Conservation (phyloP, 495 filamentous ascomycete genomes). For the Lentithecium fluviatile region DNA sequence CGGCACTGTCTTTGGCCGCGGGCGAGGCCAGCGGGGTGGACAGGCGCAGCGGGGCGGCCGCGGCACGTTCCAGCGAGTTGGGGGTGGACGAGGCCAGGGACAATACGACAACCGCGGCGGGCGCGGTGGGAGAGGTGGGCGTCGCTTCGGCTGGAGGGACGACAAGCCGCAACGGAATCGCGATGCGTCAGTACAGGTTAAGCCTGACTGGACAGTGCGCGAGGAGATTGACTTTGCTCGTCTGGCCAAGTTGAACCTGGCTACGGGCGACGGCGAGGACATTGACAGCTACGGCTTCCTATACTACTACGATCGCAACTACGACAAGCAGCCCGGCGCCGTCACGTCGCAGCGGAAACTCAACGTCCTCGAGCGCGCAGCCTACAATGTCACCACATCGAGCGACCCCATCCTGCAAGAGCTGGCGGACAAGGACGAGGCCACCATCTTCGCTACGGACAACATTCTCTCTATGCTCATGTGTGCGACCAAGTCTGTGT, state of each 20-base stretch:
- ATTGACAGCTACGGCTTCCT: constrained; percentile 94
- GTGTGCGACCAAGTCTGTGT: constrained; percentile 92
- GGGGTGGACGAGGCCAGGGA: constrained; percentile 62
- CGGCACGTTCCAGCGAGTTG: constrained; percentile 48
- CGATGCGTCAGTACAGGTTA: constrained; percentile 90
- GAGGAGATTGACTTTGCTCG: constrained; percentile 99
- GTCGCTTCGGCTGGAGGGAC: constrained; percentile 97
- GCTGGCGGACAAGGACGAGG: constrained; percentile 92
- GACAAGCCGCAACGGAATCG: constrained; percentile 97
- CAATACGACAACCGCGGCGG: constrained; percentile 61
- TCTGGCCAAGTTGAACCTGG: constrained; percentile 89
- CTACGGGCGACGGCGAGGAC: constrained; percentile 91
- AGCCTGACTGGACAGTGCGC: constrained; percentile 88
- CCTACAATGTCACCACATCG: constrained; percentile 96
- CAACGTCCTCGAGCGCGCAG: constrained; percentile 82
- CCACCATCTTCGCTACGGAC: constrained; percentile 94
- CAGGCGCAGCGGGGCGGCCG: constrained; percentile 56
- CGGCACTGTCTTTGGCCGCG: constrained; percentile 74
- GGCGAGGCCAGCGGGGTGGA: constrained; percentile 64
- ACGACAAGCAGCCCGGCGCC: constrained; percentile 81
- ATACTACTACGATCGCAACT: constrained; percentile 92
- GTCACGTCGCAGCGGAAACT: constrained; percentile 85
- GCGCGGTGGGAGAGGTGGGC: constrained; percentile 61
- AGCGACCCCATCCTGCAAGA: constrained; percentile 96
- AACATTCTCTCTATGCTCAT: constrained; percentile 98